Percentiles rank a stretch among this genome's conserved stretches.
These are phyloP conservation scores for Schizophyllum commune DNA, from an alignment of 1,284 basidiomycete species.

Conservation along the genomic window DNA sequence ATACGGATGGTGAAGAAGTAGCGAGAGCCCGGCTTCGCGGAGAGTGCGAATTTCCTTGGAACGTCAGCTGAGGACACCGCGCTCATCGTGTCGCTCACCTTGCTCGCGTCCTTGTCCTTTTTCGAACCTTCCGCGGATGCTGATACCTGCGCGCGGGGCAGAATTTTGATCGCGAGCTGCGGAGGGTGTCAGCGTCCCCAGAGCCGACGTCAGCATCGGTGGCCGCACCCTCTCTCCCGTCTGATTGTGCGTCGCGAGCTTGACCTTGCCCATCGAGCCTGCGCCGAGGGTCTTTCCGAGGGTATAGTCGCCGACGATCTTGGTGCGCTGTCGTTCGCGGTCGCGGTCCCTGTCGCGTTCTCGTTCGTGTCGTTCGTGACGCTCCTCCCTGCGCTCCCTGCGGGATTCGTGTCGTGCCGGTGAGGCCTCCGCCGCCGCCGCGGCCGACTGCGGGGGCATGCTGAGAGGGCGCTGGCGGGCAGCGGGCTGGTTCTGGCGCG, in stretches of 20 bases:
- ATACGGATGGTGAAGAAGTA: conserved; percentile 96
- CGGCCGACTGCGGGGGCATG: conserved; percentile 55
- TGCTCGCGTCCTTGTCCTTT: conserved; percentile 86
- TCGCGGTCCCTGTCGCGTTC: conserved; percentile 10
- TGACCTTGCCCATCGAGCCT: conserved; percentile 99
- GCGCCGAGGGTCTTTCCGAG: conserved; percentile 96
- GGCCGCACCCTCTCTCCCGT: conserved; percentile 85
- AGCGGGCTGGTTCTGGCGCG: conserved; percentile 17
- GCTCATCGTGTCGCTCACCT: conserved; percentile 22
- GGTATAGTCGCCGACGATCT: conserved; percentile 86
- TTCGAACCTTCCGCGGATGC: conserved; percentile 64
- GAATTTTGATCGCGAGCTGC: conserved; percentile 96
- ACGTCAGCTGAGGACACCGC: not conserved
- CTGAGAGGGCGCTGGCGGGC: conserved; percentile 50
- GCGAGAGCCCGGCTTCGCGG: conserved; percentile 88
- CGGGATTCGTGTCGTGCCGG: conserved; percentile 9
- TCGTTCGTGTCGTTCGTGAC: not conserved
- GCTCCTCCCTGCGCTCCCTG: conserved; percentile 4
- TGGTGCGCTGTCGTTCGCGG: conserved; percentile 23
- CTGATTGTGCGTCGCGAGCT: conserved; percentile 85
- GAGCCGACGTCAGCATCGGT: not conserved
- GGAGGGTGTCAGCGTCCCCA: conserved; percentile 6
- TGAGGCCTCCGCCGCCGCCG: conserved; percentile 16
- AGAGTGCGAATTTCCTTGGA: conserved; percentile 80
- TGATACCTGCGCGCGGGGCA: conserved; percentile 64